Evolutionary conservation across 164 flowering plant species (phyloP).

Genomic region (Litsea cubeba): DNA sequence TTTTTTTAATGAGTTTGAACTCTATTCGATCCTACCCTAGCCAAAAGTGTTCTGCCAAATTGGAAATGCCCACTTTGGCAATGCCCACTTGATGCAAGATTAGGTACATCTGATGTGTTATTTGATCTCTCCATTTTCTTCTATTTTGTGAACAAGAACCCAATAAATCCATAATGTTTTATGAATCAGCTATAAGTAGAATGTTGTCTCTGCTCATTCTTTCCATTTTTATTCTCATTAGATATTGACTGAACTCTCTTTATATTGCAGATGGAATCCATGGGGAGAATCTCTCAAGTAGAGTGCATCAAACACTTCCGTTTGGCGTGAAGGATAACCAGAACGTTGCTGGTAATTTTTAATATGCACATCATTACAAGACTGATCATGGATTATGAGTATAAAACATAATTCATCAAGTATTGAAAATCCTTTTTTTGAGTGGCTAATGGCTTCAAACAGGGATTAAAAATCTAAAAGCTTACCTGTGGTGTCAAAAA

Average conservation of each 20-base stretch:
- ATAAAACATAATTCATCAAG: constrained; percentile 8
- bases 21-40: too few species aligned
- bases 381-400: constrained; percentile 16
- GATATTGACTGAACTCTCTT: constrained; percentile 1
- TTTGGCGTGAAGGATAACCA: constrained; percentile 27
- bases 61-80: too few species aligned
- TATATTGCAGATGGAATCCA: constrained; percentile 33
- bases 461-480: too few species aligned
- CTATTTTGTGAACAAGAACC: too few species aligned
- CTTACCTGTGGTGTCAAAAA: too few species aligned
- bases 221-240: neutral
- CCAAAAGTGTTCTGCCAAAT: too few species aligned
- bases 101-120: too few species aligned
- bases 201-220: neutral
- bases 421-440: constrained; percentile 12
- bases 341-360: constrained; percentile 70
- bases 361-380: constrained; percentile 19
- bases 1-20: too few species aligned
- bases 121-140: too few species aligned
- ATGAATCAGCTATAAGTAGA: neutral
- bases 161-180: too few species aligned
- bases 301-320: constrained; percentile 24
- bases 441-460: constrained; percentile 22
- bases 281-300: constrained; percentile 20
- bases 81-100: too few species aligned